Percentiles rank a stretch among this genome's conserved stretches.
Conservation (phyloP, 2,329 filamentous ascomycete genomes). For the Beauveria rudraprayagi region DNA sequence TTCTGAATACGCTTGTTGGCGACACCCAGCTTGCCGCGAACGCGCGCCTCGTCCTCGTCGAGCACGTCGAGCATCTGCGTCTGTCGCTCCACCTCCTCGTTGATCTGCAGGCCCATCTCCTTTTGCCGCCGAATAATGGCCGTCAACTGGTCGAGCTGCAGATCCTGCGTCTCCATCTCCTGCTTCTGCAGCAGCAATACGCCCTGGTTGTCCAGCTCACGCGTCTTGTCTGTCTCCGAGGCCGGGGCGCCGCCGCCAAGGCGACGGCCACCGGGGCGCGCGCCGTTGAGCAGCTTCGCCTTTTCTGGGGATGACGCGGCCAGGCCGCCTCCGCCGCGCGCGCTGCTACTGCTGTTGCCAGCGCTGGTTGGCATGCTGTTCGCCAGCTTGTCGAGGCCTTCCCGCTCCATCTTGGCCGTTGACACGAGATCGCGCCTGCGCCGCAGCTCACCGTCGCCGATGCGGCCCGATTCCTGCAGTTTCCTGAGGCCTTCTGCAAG, state of each 20-base stretch:
- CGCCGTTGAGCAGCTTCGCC: slow-evolving; percentile 33
- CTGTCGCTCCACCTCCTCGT: slow-evolving; percentile 64
- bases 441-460: slow-evolving; percentile 69
- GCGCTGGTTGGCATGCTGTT: slow-evolving; percentile 39
- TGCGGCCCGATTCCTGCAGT: slow-evolving; percentile 43
- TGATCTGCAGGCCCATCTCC: slow-evolving; percentile 70
- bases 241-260: slow-evolving; percentile 65
- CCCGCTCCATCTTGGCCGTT: slow-evolving; percentile 63
- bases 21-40: slow-evolving; percentile 61
- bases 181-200: slow-evolving; percentile 66
- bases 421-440: slow-evolving; percentile 63
- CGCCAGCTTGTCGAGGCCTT: slow-evolving; percentile 66
- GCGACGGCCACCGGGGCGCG: slow-evolving; percentile 48
- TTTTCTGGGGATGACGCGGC: slow-evolving; percentile 39
- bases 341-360: slow-evolving; percentile 33
- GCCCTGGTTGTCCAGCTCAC: slow-evolving; percentile 68
- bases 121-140: slow-evolving; percentile 64
- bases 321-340: slow-evolving; percentile 19
- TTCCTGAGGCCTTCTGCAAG: slow-evolving; percentile 57
- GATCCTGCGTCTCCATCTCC: slow-evolving; percentile 67
- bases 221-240: slow-evolving; percentile 66
- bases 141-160: slow-evolving; percentile 59
- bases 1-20: slow-evolving; percentile 66
- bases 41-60: slow-evolving; percentile 57
- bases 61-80: slow-evolving; percentile 61